A percentile compares a stretch with the other conserved stretches of the same genome.
These are phyloP conservation scores for Pluteus cervinus DNA, from an alignment of 768 basidiomycete genomes.

Conservation along the genomic window DNA sequence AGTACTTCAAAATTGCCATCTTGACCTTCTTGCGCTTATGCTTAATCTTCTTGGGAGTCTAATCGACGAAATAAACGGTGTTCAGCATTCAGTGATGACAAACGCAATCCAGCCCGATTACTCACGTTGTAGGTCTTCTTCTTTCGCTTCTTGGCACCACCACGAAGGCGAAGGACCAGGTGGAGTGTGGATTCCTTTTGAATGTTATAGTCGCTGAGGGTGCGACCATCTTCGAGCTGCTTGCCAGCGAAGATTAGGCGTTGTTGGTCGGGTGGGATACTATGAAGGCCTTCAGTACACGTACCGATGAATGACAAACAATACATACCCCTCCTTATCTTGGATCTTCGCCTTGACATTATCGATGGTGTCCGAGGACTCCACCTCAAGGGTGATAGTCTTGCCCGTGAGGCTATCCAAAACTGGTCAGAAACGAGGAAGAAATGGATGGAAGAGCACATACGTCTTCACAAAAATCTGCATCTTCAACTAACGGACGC, in stretches of 20 bases:
- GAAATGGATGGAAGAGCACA: conserved; percentile 20
- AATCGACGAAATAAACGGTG: conserved; percentile 2
- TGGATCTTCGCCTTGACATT: conserved; percentile 98
- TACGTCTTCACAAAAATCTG: conserved; percentile 99
- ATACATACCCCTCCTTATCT: conserved; percentile 86
- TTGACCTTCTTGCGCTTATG: conserved; percentile 99
- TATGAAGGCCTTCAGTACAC: conserved; percentile 18
- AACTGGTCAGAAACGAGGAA: conserved; percentile 5
- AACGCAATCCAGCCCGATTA: conserved; percentile 8
- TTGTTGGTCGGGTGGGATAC: conserved; percentile 92
- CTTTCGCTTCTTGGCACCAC: conserved; percentile 99
- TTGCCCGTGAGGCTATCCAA: conserved; percentile 87
- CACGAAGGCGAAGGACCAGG: conserved; percentile 94
- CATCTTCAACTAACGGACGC: conserved; percentile 73
- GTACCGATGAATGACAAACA: conserved; percentile 10
- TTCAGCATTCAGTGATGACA: not conserved
- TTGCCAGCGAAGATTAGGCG: conserved; percentile 99
- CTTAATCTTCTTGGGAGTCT: conserved; percentile 99
- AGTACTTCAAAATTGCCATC: conserved; percentile 99
- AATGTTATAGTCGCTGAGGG: conserved; percentile 93
- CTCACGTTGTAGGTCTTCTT: conserved; percentile 98
- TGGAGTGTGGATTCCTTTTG: conserved; percentile 99
- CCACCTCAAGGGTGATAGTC: conserved; percentile 97
- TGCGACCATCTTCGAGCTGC: conserved; percentile 98
- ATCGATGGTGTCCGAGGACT: conserved; percentile 96